Evolutionary conservation across 2,329 filamentous ascomycete species (phyloP).

Genomic region (Ploettnerulaceae sp.): DNA sequence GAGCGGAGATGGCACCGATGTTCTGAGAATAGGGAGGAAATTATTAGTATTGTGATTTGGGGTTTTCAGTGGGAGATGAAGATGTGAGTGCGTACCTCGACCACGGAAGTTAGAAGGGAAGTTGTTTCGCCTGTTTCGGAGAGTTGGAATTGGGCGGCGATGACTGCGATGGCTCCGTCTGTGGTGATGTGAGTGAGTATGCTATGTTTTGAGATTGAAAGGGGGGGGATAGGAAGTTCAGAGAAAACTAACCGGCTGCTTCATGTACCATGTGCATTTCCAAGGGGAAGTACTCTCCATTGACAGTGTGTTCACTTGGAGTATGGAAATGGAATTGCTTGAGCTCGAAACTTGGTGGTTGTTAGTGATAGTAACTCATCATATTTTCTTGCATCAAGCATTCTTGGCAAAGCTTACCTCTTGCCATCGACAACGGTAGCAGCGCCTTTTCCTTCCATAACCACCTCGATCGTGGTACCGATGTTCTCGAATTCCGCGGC

Average conservation of each 20-base stretch:
- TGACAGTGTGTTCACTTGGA: constrained; percentile 52
- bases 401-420: constrained; percentile 6
- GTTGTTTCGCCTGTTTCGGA: constrained; percentile 33
- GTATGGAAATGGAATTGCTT: constrained; percentile 57
- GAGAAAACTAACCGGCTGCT: constrained; percentile 24
- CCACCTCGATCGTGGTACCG: constrained; percentile 23
- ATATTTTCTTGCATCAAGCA: neutral
- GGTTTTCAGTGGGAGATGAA: too few species aligned
- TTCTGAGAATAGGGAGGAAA: too few species aligned
- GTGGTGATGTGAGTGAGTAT: neutral
- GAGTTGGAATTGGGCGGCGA: constrained; percentile 36
- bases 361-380: neutral
- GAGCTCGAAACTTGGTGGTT: constrained; percentile 14
- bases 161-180: constrained; percentile 32
- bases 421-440: constrained; percentile 10
- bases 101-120: constrained; percentile 37
- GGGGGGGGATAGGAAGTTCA: neutral
- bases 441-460: constrained; percentile 20
- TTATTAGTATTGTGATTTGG: too few species aligned
- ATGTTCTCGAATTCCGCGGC: constrained; percentile 22
- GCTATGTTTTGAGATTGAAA: neutral
- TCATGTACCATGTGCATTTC: constrained; percentile 42
- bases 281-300: constrained; percentile 38
- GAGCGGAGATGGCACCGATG: constrained; percentile 9
- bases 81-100: too few species aligned